Base-by-base conservation (phyloP, 257 asterid species). In the Nemophila menziesii region DNA sequence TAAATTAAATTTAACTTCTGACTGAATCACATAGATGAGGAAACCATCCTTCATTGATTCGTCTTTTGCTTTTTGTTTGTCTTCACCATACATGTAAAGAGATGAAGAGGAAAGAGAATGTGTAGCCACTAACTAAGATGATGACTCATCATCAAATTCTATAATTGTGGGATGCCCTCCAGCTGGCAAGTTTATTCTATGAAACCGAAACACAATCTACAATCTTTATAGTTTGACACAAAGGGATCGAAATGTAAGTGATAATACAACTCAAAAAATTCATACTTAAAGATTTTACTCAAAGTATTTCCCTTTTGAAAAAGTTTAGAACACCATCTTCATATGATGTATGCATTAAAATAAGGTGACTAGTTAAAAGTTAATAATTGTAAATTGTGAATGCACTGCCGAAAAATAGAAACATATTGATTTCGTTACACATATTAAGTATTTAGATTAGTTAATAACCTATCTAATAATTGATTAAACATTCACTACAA, bases 221-320 rank as follows among this genome's bases (percentile, higher is more conserved):
- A 52, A 10, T 40, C n/a, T 29, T 44, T 24, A 56, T 43, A 56
- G 47, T 46, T 33, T 17, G 36, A 26, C 16, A 43, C 17, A 43
- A 58, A n/a, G n/a, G n/a, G n/a, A n/a, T n/a, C n/a, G 46, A 47
- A 20, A 40, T 33, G 48, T 8, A 34, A 18, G 26, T 6, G 57
- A 39, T 43, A 63, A 18, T 9, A 38, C 44, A 40, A 26, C 58
- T 34, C n/a, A n/a, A 40, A 64, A 51, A 65, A 65, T 42, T 13
- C 66, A 47, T 90, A 90, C 99, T 90, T 90, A 72, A 90, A 90
- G 65, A 96, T 90, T 79, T 81, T 90, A 74, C 89, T 79, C 46
- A 86, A 54, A 37, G 72, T 94, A 57, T 90, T 94, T 89, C 98
- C 92, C 84, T 59, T 70, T 62, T 79, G 86, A 89, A 89, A 57